A percentile compares a stretch with the other conserved stretches of the same genome.
Evolutionary conservation across 176 grass and related monocot genomes (phyloP).

Genomic region (Rhynchospora pubera): DNA sequence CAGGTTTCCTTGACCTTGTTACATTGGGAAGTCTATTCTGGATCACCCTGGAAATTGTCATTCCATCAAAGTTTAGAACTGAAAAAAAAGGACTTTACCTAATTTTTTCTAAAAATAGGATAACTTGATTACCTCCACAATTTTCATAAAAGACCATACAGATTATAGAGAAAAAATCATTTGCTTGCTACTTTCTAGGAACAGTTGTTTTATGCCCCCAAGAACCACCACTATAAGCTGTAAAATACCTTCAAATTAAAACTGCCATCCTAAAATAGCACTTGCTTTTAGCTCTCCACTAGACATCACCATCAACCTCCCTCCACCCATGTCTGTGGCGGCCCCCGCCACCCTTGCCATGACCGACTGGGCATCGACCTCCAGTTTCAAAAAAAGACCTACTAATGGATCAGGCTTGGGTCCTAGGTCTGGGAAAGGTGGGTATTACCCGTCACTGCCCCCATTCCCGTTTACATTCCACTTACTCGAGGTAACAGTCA

Average conservation of each 20-base stretch:
- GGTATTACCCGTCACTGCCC: slow-evolving; percentile 20
- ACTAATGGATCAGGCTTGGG: neutral
- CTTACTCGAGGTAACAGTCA: slow-evolving; percentile 25
- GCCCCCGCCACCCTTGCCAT: neutral
- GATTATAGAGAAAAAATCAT: neutral
- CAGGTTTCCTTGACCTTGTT: neutral
- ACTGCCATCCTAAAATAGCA: slow-evolving; percentile 18
- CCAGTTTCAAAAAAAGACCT: neutral
- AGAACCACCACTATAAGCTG: neutral
- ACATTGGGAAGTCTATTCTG: neutral
- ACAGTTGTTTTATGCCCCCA: neutral
- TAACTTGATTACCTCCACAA: neutral
- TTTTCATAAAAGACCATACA: neutral
- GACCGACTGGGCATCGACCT: neutral
- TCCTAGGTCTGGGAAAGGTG: neutral
- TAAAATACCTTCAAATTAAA: neutral
- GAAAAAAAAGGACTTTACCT: neutral
- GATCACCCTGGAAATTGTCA: neutral
- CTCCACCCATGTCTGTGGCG: neutral
- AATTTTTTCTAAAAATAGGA: neutral
- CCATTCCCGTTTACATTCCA: slow-evolving; percentile 25
- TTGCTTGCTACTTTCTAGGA: neutral
- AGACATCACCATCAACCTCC: neutral
- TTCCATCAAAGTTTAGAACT: neutral
- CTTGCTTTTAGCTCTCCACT: neutral